Conservation (phyloP, 1,139 yeast genomes). For the Kodamaea suecica region DNA sequence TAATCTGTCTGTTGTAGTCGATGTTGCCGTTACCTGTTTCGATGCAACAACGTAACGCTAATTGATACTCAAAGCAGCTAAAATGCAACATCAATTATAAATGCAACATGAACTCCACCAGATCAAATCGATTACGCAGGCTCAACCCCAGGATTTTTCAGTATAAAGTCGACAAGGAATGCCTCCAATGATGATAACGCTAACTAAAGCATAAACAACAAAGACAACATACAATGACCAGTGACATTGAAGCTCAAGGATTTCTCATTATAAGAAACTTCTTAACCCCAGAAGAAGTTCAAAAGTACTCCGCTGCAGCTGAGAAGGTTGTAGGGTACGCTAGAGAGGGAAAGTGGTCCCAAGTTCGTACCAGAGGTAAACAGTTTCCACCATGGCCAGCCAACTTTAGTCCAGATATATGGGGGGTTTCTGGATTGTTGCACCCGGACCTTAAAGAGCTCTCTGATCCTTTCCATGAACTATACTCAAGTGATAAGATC, state of each 20-base stretch:
- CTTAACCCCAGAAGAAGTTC: slow-evolving; percentile 41
- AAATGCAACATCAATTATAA: no score
- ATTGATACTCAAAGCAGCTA: no score
- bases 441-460: slow-evolving; percentile 48
- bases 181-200: no score
- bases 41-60: no score
- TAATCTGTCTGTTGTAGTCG: no score
- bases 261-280: slow-evolving; percentile 44
- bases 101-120: no score
- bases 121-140: no score
- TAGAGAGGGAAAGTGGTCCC: slow-evolving; percentile 51
- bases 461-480: slow-evolving; percentile 41
- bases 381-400: slow-evolving; percentile 62
- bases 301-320: slow-evolving; percentile 36
- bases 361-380: slow-evolving; percentile 52
- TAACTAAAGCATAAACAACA: no score
- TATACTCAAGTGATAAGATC: slow-evolving; percentile 43
- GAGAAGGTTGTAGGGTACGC: slow-evolving; percentile 44
- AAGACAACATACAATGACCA: no score
- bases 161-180: no score
- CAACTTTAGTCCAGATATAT: slow-evolving; percentile 52
- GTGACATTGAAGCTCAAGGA: slow-evolving; percentile 25
- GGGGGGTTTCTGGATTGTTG: slow-evolving; percentile 54
- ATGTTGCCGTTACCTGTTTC: no score
- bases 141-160: no score